These are phyloP conservation scores for Ascosphaera apis DNA, from an alignment of 2,329 filamentous ascomycete species.

Conservation along the genomic window DNA sequence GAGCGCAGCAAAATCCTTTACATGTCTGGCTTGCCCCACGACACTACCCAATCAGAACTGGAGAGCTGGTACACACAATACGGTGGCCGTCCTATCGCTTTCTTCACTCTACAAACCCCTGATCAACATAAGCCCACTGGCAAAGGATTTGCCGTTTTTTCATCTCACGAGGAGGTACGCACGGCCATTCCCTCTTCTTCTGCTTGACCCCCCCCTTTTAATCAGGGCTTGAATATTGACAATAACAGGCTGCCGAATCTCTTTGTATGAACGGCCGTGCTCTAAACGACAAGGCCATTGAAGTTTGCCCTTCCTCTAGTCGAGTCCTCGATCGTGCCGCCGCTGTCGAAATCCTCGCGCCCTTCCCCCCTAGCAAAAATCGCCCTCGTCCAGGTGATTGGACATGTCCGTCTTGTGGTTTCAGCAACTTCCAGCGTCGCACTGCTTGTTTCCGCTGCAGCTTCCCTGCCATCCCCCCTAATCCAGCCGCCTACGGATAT, in stretches of 20 bases:
- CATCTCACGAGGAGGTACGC: constrained; percentile 98
- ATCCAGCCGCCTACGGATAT: constrained; percentile 51
- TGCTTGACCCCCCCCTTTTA: too few relatives aligned
- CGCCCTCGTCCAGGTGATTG: constrained; percentile 90
- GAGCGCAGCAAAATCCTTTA: constrained; percentile 96
- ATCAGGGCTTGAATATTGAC: constrained; percentile 5
- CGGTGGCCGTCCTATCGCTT: constrained; percentile 88
- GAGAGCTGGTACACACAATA: constrained; percentile 99
- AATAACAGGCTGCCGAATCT: constrained; percentile 65
- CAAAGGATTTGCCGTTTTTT: constrained; percentile 94
- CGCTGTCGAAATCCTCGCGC: constrained; percentile 57
- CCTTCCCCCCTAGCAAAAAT: constrained; percentile 97
- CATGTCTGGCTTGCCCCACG: constrained; percentile 90
- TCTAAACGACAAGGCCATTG: constrained; percentile 95
- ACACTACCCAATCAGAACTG: constrained; percentile 93
- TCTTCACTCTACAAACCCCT: constrained; percentile 93
- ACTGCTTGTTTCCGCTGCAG: constrained; percentile 98
- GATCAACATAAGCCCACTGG: constrained; percentile 99
- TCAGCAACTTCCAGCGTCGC: constrained; percentile 97
- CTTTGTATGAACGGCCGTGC: constrained; percentile 98
- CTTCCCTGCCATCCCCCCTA: constrained; percentile 78
- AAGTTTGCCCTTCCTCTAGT: constrained; percentile 93
- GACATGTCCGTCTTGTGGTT: constrained; percentile 96
- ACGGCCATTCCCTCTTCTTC: constrained; percentile 16
- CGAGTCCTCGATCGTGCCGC: constrained; percentile 86